These are phyloP conservation scores for Epichloe elymi DNA, from an alignment of 2,329 filamentous ascomycete species.

Conservation along the genomic window DNA sequence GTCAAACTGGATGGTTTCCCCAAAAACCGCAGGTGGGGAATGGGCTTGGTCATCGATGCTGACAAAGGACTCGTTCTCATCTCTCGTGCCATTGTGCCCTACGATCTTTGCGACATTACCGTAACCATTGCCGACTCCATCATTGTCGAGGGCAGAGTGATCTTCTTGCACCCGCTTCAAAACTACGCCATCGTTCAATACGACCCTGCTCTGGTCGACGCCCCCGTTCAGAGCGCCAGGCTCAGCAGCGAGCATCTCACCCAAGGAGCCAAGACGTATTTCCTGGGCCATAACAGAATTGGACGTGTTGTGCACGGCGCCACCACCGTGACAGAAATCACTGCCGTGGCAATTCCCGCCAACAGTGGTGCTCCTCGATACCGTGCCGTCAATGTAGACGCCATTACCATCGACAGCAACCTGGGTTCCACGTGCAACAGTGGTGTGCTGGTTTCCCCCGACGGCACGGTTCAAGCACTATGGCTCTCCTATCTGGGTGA, in stretches of 20 bases:
- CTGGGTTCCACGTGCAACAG: slow-evolving; percentile 86
- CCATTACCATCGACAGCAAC: slow-evolving; percentile 91
- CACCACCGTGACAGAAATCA: slow-evolving; percentile 93
- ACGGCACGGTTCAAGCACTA: slow-evolving; percentile 85
- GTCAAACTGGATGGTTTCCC: slow-evolving; percentile 97
- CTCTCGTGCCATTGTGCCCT: slow-evolving; percentile 85
- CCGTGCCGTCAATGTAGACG: slow-evolving; percentile 88
- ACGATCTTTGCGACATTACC: slow-evolving; percentile 91
- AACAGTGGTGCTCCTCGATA: slow-evolving; percentile 87
- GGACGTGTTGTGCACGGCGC: slow-evolving; percentile 86
- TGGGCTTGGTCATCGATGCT: slow-evolving; percentile 93
- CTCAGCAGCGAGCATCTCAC: slow-evolving; percentile 72
- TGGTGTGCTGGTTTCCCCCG: slow-evolving; percentile 78
- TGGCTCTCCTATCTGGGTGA: slow-evolving; percentile 97
- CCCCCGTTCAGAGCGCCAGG: slow-evolving; percentile 79
- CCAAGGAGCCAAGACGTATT: slow-evolving; percentile 88
- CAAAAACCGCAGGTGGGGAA: slow-evolving; percentile 84
- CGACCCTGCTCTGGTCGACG: slow-evolving; percentile 83
- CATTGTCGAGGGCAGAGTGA: slow-evolving; percentile 82
- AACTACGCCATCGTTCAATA: slow-evolving; percentile 96
- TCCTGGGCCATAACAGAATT: slow-evolving; percentile 97
- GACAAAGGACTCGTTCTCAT: slow-evolving; percentile 91
- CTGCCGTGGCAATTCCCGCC: slow-evolving; percentile 88
- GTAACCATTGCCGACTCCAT: slow-evolving; percentile 95
- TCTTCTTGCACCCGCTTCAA: slow-evolving; percentile 92